These are phyloP conservation scores for Raphidocelis subcapitata DNA, from an alignment of 139 green algal species.

Conservation along the genomic window DNA sequence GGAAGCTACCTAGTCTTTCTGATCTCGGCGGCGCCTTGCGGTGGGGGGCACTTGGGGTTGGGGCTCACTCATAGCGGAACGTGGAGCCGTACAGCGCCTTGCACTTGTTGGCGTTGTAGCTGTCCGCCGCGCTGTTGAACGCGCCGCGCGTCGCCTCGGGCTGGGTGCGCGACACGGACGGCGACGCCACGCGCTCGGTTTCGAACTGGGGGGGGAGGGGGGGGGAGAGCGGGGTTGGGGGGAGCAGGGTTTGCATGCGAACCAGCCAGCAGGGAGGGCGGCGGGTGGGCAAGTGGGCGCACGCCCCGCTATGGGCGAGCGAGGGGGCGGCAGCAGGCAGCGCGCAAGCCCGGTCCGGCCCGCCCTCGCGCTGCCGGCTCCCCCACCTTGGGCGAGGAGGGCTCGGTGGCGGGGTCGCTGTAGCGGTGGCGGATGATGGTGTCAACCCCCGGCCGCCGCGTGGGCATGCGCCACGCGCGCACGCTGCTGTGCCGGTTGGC, in stretches of 20 bases:
- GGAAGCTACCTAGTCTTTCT: too few species aligned
- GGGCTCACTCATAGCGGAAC: not conserved
- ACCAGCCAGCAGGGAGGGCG: too few species aligned
- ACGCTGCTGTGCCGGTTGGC: not conserved
- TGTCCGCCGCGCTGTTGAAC: constrained; percentile 2
- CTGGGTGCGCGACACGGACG: not conserved
- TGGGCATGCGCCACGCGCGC: not conserved
- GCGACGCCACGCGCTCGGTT: not conserved
- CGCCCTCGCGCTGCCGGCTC: too few species aligned
- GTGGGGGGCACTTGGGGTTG: too few species aligned
- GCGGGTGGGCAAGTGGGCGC: too few species aligned
- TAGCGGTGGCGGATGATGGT: constrained; percentile 23
- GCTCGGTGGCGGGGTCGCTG: not conserved
- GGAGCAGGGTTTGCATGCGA: too few species aligned
- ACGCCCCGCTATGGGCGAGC: too few species aligned
- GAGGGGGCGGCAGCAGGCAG: not conserved
- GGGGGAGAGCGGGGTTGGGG: not conserved
- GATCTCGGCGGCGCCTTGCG: too few species aligned
- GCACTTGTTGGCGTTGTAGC: constrained; percentile 10
- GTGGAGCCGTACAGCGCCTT: constrained; percentile 1
- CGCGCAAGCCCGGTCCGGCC: not conserved
- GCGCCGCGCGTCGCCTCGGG: not conserved
- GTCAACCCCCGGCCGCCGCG: not conserved
- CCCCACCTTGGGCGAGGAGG: not conserved
- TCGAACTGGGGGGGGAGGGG: not conserved